phyloP scores from a whole-genome alignment of 2,329 filamentous ascomycete species.

The Penicillium janthinellum region DNA sequence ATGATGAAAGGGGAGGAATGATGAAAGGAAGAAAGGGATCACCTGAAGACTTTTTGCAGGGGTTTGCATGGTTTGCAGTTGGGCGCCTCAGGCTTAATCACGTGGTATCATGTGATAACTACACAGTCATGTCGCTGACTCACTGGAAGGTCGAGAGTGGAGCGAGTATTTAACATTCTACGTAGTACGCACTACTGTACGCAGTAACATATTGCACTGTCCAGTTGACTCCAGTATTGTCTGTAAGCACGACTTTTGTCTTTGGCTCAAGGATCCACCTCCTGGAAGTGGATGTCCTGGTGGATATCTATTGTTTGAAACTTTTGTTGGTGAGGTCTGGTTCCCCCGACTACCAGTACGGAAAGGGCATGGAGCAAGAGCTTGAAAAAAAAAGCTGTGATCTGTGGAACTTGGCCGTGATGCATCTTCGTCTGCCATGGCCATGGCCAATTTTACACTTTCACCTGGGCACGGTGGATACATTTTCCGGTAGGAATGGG shows the following conservation, averaged over 20 bases:
- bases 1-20: conserved; percentile 6
- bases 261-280: neutral
- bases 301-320: neutral
- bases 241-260: neutral
- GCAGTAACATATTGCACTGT: neutral
- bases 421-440: neutral
- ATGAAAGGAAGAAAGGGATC: conserved; percentile 6
- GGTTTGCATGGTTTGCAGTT: conserved; percentile 2
- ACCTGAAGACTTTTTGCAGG: conserved; percentile 9
- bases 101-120: neutral
- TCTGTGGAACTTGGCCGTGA: neutral
- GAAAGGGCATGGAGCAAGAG: neutral
- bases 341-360: conserved; percentile 5
- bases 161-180: neutral
- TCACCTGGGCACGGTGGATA: neutral
- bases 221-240: neutral
- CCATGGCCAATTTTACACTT: neutral
- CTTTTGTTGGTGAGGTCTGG: neutral
- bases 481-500: neutral
- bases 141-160: neutral
- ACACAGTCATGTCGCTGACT: neutral
- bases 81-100: neutral
- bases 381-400: neutral
- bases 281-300: neutral
- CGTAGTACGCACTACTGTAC: neutral